Conservation (phyloP, 257 asterid genomes). For the Verbascum thapsus region DNA sequence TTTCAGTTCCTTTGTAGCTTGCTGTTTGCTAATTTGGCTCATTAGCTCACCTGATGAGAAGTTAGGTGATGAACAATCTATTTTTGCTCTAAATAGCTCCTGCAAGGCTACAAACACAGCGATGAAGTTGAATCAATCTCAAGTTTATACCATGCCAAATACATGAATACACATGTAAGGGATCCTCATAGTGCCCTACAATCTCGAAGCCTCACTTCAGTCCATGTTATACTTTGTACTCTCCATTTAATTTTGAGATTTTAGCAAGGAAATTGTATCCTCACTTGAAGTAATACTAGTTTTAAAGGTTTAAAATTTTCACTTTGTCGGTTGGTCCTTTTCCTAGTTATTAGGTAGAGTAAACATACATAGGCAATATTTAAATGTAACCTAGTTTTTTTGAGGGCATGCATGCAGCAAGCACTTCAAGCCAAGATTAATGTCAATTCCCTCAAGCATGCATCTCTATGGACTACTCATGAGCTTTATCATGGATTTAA, state of each 20-base stretch:
- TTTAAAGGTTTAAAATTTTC: background rate
- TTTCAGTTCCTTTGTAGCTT: constrained; percentile 48
- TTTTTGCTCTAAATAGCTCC: constrained; percentile 84
- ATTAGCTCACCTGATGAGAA: constrained; percentile 76
- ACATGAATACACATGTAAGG: constrained; percentile 7
- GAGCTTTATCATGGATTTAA: constrained; percentile 20
- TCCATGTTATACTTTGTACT: constrained; percentile 14
- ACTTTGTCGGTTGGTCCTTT: constrained; percentile 22
- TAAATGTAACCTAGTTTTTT: background rate
- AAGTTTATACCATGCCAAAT: constrained; percentile 26
- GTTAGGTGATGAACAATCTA: constrained; percentile 53
- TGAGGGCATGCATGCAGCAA: constrained; percentile 6
- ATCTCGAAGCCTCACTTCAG: background rate
- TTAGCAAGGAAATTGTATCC: no score
- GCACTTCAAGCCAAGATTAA: constrained; percentile 9
- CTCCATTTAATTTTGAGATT: background rate
- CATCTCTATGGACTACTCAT: constrained; percentile 2
- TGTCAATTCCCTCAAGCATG: constrained; percentile 21
- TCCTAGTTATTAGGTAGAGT: background rate
- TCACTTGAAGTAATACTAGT: background rate
- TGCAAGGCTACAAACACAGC: constrained; percentile 64
- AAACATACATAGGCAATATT: background rate
- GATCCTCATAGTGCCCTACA: constrained; percentile 3
- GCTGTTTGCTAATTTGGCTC: constrained; percentile 51
- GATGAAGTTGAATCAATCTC: constrained; percentile 27